A percentile compares a stretch with the other conserved stretches of the same genome.
Conservation (phyloP, 371 early-diverging fungal species). For the Zychaea mexicana region DNA sequence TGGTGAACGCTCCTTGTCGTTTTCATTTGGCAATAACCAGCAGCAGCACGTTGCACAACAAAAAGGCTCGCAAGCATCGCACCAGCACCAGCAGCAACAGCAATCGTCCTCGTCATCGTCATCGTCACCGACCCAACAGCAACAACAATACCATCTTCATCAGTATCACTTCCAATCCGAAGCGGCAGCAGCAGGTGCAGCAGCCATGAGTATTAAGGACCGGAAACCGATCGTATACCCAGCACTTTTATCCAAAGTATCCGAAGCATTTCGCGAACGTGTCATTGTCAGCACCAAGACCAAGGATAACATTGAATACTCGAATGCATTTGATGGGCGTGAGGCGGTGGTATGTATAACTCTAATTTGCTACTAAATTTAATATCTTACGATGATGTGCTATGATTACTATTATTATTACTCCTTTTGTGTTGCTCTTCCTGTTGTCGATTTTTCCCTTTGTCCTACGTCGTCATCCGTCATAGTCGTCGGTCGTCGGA, state of each 20-base stretch:
- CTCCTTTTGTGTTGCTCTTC: no score
- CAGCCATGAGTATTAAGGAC: neutral
- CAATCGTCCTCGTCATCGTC: neutral
- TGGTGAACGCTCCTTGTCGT: conserved; percentile 19
- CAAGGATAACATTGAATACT: conserved; percentile 80
- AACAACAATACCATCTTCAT: neutral
- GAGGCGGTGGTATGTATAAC: conserved; percentile 79
- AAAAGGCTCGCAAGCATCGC: neutral
- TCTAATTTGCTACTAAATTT: no score
- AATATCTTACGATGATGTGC: no score
- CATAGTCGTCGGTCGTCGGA: no score
- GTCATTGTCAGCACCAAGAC: conserved; percentile 53
- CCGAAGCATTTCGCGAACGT: conserved; percentile 64
- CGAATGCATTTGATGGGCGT: conserved; percentile 77
- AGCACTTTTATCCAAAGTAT: conserved; percentile 79
- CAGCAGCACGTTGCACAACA: neutral
- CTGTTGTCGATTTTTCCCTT: no score
- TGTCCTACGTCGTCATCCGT: no score
- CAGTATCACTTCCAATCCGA: neutral
- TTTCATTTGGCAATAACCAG: conserved; percentile 13
- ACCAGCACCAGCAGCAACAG: conserved; percentile 4
- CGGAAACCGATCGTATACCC: conserved; percentile 52
- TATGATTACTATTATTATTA: no score
- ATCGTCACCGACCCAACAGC: neutral
- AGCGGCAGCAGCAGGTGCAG: neutral